Conservation (phyloP, 225 moss, liverwort and hornwort species). For the Takakia lepidozioides region DNA sequence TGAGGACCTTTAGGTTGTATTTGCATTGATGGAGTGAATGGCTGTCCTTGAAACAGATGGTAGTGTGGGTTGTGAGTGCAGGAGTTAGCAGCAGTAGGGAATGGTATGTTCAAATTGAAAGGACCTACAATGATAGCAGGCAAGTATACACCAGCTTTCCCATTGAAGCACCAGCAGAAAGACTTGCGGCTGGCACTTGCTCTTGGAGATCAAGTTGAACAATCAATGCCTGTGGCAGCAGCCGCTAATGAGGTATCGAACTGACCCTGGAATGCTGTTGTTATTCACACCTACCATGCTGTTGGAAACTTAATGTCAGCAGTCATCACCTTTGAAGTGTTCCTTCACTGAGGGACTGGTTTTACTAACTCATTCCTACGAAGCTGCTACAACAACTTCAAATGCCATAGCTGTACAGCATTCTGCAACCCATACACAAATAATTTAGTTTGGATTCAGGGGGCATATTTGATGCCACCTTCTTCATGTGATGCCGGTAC, state of each 20-base stretch:
- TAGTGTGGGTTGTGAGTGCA: constrained; percentile 17
- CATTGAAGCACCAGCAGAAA: constrained; percentile 94
- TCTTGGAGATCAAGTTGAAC: constrained; percentile 74
- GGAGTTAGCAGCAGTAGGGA: constrained; percentile 66
- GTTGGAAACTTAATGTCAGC: too few species aligned
- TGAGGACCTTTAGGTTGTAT: background rate
- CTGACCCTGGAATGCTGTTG: background rate
- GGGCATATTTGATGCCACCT: too few species aligned
- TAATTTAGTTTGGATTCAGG: too few species aligned
- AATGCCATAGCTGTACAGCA: too few species aligned
- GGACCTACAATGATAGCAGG: constrained; percentile 73
- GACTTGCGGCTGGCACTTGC: constrained; percentile 93
- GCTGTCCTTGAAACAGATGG: background rate
- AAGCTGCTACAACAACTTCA: too few species aligned
- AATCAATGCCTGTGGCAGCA: constrained; percentile 85
- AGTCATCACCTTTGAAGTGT: too few species aligned
- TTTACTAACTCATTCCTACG: too few species aligned
- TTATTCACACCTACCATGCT: background rate
- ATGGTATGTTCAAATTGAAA: constrained; percentile 77
- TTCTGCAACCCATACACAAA: too few species aligned
- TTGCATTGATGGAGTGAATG: background rate
- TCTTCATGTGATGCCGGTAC: too few species aligned
- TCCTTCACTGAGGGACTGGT: too few species aligned
- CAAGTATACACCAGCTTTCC: constrained; percentile 59
- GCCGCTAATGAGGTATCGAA: constrained; percentile 80